phyloP scores from a whole-genome alignment of 2,329 filamentous ascomycete genomes.

The Apiospora aurea region DNA sequence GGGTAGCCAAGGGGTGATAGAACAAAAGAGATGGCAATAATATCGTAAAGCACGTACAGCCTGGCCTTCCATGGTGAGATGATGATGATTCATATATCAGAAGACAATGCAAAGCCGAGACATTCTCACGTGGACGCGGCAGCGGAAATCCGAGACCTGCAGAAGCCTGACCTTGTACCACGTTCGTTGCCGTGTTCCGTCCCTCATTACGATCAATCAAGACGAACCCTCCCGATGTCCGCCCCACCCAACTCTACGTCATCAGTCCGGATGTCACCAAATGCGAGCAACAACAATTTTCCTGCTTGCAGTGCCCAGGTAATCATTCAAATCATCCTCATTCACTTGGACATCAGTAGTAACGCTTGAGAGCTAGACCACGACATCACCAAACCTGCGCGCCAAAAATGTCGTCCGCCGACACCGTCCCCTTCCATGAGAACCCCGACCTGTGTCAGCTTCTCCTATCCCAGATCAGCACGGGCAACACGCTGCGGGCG shows the following conservation, averaged over 20 bases:
- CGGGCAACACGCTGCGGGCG: constrained; percentile 6
- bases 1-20: too few species aligned
- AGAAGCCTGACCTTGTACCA: too few species aligned
- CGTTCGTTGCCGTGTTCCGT: background rate
- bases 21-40: too few species aligned
- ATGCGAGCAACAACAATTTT: background rate
- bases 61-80: too few species aligned
- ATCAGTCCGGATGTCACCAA: background rate
- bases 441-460: constrained; percentile 6
- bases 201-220: background rate
- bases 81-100: too few species aligned
- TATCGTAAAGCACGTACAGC: too few species aligned
- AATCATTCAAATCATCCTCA: background rate
- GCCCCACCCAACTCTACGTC: background rate
- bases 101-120: too few species aligned
- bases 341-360: background rate
- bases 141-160: too few species aligned
- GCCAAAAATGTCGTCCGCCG: background rate
- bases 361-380: background rate
- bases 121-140: too few species aligned
- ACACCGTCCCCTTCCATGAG: constrained; percentile 6
- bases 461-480: constrained; percentile 21
- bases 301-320: background rate
- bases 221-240: too few species aligned
- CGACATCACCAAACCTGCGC: background rate